Percentiles rank a stretch among this genome's conserved stretches.
Conservation (phyloP, 2,329 filamentous ascomycete species). For the Aspergillus texensis region DNA sequence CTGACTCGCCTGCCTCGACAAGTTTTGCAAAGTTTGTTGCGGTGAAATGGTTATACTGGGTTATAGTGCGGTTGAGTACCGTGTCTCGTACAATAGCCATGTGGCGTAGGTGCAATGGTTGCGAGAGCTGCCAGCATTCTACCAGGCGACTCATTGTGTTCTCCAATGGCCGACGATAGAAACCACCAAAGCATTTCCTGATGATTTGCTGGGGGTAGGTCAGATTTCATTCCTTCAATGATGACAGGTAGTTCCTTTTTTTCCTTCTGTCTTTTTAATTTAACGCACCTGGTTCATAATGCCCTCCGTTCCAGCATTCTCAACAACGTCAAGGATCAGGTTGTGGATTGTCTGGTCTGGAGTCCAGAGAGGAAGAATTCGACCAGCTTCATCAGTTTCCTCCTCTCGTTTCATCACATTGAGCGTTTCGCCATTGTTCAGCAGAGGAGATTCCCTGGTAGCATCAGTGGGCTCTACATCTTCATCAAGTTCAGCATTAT, state of each 20-base stretch:
- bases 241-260: too few species aligned
- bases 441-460: slow-evolving; percentile 11
- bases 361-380: slow-evolving; percentile 56
- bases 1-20: slow-evolving; percentile 52
- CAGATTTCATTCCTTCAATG: not conserved
- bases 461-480: slow-evolving; percentile 34
- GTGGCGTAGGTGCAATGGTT: slow-evolving; percentile 60
- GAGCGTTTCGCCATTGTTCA: slow-evolving; percentile 13
- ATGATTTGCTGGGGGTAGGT: slow-evolving; percentile 41
- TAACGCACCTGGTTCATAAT: slow-evolving; percentile 48
- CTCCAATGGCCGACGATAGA: slow-evolving; percentile 60
- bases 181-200: slow-evolving; percentile 49
- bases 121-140: slow-evolving; percentile 60
- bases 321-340: slow-evolving; percentile 53
- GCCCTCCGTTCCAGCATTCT: slow-evolving; percentile 51
- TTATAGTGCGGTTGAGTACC: slow-evolving; percentile 48
- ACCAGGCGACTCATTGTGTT: slow-evolving; percentile 55
- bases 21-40: slow-evolving; percentile 55
- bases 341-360: slow-evolving; percentile 57
- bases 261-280: not conserved
- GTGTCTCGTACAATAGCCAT: slow-evolving; percentile 60
- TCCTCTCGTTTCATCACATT: slow-evolving; percentile 24
- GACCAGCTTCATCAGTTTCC: slow-evolving; percentile 33
- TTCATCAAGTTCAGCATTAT: slow-evolving; percentile 37
- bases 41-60: slow-evolving; percentile 60